These are phyloP conservation scores for Tolypocladium paradoxum DNA, from an alignment of 2,329 filamentous ascomycete species.

Conservation along the genomic window DNA sequence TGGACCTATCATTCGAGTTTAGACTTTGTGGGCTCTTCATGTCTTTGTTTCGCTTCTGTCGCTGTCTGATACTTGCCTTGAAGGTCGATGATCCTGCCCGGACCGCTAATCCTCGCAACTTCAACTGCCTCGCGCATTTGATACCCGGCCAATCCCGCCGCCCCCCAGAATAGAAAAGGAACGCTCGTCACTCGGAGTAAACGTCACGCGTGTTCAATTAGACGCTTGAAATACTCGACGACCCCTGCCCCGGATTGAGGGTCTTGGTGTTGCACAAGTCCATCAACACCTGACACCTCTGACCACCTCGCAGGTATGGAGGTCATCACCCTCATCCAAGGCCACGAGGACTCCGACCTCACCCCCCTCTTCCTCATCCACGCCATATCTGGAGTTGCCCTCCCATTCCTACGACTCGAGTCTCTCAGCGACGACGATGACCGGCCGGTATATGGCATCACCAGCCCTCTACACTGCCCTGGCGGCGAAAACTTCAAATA, in stretches of 20 bases:
- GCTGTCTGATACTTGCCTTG: not conserved
- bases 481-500: constrained; percentile 8
- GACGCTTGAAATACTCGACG: not conserved
- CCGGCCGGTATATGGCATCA: constrained; percentile 13
- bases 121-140: not conserved
- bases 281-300: not conserved
- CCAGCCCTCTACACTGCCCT: constrained; percentile 10
- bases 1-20: not conserved
- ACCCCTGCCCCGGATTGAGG: not conserved
- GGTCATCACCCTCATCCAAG: constrained; percentile 11
- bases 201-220: not conserved
- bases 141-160: not conserved
- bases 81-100: not conserved
- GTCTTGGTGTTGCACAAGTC: not conserved
- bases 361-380: constrained; percentile 12
- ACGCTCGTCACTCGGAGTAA: not conserved
- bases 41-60: not conserved
- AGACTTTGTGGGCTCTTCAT: not conserved
- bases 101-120: not conserved
- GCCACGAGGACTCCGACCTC: constrained; percentile 8
- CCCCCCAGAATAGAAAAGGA: not conserved
- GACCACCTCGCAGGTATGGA: constrained; percentile 7
- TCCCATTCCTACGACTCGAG: constrained; percentile 11
- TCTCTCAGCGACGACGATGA: constrained; percentile 9
- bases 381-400: constrained; percentile 11